Conservation (phyloP, 306 rosid genomes). For the Acacia melanoxylon region DNA sequence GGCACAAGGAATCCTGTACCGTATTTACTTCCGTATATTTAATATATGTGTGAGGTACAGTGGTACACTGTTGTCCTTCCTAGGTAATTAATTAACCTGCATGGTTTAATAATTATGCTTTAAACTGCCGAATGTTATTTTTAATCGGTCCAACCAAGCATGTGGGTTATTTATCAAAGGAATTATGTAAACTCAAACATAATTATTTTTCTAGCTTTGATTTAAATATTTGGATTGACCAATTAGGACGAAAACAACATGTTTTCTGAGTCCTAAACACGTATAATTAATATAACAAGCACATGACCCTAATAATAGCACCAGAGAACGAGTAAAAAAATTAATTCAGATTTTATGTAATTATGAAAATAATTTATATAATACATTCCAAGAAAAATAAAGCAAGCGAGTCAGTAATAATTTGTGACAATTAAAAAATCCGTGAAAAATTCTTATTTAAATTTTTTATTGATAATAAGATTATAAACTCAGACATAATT, state of each 20-base stretch:
- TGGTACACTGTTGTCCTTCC: not conserved
- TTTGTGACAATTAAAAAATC: not conserved
- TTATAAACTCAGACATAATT: no score
- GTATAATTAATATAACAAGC: conserved; percentile 29
- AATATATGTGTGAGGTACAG: not conserved
- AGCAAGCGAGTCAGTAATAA: not conserved
- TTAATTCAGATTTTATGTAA: not conserved
- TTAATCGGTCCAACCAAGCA: not conserved
- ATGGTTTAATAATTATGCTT: not conserved
- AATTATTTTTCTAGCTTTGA: conserved; percentile 5
- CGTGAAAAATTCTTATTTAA: no score
- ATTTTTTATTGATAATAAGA: no score
- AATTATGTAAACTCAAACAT: not conserved
- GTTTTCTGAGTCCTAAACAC: conserved; percentile 17
- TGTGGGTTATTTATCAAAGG: conserved; percentile 24
- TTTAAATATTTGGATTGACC: conserved; percentile 7
- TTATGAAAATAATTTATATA: not conserved
- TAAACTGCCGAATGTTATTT: not conserved
- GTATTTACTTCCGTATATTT: not conserved
- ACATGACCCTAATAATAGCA: conserved; percentile 31
- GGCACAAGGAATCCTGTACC: not conserved
- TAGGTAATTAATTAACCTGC: conserved; percentile 6
- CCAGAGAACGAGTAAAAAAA: conserved; percentile 1
- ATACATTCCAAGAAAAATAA: not conserved
- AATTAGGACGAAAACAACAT: conserved; percentile 3